Percentiles rank a stretch among this genome's conserved stretches.
Evolutionary conservation across 176 grass and related monocot species (phyloP).

Genomic region (Eremochloa ophiuroides): DNA sequence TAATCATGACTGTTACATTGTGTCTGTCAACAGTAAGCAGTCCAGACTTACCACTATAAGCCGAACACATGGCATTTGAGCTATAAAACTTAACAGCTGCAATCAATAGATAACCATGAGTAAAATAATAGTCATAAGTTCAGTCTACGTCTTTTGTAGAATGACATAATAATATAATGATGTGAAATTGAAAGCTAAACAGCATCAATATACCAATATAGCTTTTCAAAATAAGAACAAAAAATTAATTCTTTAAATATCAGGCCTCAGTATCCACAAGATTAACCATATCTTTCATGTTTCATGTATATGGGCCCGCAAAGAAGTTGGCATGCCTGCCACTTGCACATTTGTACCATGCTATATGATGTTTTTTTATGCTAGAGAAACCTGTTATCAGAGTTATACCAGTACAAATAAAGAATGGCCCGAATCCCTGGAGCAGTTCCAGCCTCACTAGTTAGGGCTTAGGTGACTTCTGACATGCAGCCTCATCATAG

Average conservation of each 20-base stretch:
- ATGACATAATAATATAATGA: background rate
- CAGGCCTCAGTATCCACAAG: background rate
- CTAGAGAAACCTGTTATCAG: background rate
- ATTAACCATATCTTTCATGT: background rate
- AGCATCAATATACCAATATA: background rate
- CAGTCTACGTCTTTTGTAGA: background rate
- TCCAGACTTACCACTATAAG: conserved; percentile 76
- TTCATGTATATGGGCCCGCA: background rate
- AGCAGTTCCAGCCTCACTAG: background rate
- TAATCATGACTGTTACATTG: background rate
- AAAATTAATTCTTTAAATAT: background rate
- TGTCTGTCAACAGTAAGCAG: conserved; percentile 2
- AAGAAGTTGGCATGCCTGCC: background rate
- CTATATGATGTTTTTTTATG: background rate
- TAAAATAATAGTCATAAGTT: background rate
- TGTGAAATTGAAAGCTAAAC: background rate
- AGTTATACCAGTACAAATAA: background rate
- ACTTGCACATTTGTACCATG: background rate
- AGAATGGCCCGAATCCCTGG: background rate
- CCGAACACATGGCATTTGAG: conserved; percentile 75
- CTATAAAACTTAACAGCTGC: conserved; percentile 82
- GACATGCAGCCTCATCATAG: background rate
- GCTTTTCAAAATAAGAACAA: background rate
- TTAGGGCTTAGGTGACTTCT: background rate
- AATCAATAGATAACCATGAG: conserved; percentile 28